A percentile compares a stretch with the other conserved stretches of the same genome.
phyloP scores from a whole-genome alignment of 2,329 filamentous ascomycete genomes.

The Beauveria sp. region DNA sequence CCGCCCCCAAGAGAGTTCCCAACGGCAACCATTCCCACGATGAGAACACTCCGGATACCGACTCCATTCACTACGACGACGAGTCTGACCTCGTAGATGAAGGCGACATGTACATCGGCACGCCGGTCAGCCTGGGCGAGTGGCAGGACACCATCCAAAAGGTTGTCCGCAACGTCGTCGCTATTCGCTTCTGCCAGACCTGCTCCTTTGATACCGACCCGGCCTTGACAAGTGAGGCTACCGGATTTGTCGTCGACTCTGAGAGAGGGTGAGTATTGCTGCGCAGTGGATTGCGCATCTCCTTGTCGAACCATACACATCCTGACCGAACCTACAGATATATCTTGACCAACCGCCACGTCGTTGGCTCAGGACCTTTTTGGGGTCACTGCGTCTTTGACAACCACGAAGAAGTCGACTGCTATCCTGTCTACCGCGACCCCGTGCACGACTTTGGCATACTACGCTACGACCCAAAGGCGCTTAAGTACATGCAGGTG shows the following conservation, averaged over 20 bases:
- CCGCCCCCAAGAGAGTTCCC: conserved; percentile 27
- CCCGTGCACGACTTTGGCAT: conserved; percentile 98
- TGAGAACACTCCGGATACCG: conserved; percentile 40
- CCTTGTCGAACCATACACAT: not conserved
- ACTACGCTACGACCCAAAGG: conserved; percentile 87
- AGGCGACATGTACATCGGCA: conserved; percentile 29
- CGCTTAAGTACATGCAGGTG: conserved; percentile 95
- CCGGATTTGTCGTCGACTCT: conserved; percentile 94
- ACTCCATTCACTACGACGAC: conserved; percentile 29
- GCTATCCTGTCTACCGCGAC: conserved; percentile 93
- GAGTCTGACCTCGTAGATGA: conserved; percentile 36
- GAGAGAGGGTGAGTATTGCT: conserved; percentile 61
- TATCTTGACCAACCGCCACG: conserved; percentile 83
- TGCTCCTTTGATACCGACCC: conserved; percentile 97
- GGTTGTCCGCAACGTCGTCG: conserved; percentile 91
- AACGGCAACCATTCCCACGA: conserved; percentile 43
- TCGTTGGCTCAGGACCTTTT: conserved; percentile 91
- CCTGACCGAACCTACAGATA: conserved; percentile 38
- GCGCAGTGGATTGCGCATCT: not conserved
- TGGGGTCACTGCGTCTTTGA: conserved; percentile 99
- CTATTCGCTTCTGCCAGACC: conserved; percentile 98
- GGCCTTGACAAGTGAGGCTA: conserved; percentile 89
- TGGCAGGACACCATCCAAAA: conserved; percentile 95
- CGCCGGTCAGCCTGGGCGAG: conserved; percentile 44
- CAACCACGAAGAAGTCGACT: conserved; percentile 95